phyloP scores from a whole-genome alignment of 176 grass and related monocot genomes.

The Eleusine indica region DNA sequence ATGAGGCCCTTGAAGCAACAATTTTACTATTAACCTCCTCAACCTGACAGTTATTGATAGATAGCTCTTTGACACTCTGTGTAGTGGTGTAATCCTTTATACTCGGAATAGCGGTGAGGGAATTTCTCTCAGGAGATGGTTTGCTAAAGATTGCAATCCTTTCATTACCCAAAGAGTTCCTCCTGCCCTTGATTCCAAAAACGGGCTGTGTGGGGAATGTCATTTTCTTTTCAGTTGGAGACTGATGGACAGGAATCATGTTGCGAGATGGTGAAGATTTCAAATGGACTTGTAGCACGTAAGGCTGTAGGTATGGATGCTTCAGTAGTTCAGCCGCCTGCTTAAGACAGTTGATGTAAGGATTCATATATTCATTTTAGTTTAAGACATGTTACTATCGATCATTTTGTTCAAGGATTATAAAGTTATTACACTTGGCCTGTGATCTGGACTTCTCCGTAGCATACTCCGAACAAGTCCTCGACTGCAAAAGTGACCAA shows the following conservation, averaged over 20 bases:
- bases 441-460: constrained; percentile 77
- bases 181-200: constrained; percentile 51
- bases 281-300: constrained; percentile 77
- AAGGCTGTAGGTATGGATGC: constrained; percentile 74
- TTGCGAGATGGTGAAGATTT: constrained; percentile 52
- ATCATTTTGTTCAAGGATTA: constrained; percentile 2
- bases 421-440: constrained; percentile 69
- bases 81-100: constrained; percentile 47
- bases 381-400: background rate
- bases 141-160: constrained; percentile 50
- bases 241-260: constrained; percentile 37
- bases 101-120: constrained; percentile 39
- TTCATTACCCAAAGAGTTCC: constrained; percentile 59
- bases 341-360: constrained; percentile 27
- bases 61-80: constrained; percentile 27
- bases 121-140: constrained; percentile 44
- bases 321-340: constrained; percentile 83
- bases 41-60: constrained; percentile 37
- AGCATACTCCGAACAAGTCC: constrained; percentile 89
- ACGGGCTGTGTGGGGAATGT: constrained; percentile 43
- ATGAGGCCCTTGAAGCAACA: constrained; percentile 38
- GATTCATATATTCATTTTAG: background rate
- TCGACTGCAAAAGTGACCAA: constrained; percentile 56
- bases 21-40: constrained; percentile 50
- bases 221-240: constrained; percentile 51